phyloP scores from a whole-genome alignment of 1,284 basidiomycete genomes.

The Sanghuangporus sanghuang region DNA sequence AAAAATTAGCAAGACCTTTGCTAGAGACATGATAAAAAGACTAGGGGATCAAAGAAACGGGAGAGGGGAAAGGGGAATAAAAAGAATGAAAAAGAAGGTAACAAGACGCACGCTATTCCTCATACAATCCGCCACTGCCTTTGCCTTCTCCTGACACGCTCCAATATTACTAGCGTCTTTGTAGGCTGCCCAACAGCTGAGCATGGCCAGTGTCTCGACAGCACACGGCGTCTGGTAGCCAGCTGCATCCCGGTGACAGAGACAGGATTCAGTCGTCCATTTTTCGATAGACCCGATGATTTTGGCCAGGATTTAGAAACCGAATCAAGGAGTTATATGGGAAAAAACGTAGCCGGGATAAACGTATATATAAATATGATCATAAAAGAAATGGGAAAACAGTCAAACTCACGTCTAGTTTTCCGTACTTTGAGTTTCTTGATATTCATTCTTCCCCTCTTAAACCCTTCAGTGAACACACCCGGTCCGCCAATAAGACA shows the following conservation, averaged over 20 bases:
- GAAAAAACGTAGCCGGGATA: not conserved
- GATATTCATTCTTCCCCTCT: constrained; percentile 54
- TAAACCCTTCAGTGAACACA: not conserved
- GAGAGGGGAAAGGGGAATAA: not conserved
- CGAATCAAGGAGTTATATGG: not conserved
- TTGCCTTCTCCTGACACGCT: constrained; percentile 63
- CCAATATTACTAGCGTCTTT: constrained; percentile 60
- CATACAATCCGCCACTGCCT: constrained; percentile 82
- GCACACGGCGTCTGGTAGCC: constrained; percentile 59
- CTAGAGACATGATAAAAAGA: not conserved
- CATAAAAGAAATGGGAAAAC: constrained; percentile 3
- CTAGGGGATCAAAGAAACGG: not conserved
- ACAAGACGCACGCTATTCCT: constrained; percentile 59
- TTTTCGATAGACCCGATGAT: not conserved
- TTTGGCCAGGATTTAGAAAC: constrained; percentile 8
- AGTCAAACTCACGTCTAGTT: constrained; percentile 53
- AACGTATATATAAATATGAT: not conserved
- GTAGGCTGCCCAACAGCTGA: constrained; percentile 89
- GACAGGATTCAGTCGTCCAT: constrained; percentile 23
- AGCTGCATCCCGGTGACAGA: constrained; percentile 26
- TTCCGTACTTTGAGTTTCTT: constrained; percentile 79
- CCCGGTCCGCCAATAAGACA: not conserved
- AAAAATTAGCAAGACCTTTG: not conserved
- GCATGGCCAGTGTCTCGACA: constrained; percentile 74
- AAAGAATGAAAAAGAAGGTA: constrained; percentile 19